Evolutionary conservation across 208 protist genomes (phyloP), one percentile per base, ranked within the genome.

Genomic region (Leishmania tarentolae): DNA sequence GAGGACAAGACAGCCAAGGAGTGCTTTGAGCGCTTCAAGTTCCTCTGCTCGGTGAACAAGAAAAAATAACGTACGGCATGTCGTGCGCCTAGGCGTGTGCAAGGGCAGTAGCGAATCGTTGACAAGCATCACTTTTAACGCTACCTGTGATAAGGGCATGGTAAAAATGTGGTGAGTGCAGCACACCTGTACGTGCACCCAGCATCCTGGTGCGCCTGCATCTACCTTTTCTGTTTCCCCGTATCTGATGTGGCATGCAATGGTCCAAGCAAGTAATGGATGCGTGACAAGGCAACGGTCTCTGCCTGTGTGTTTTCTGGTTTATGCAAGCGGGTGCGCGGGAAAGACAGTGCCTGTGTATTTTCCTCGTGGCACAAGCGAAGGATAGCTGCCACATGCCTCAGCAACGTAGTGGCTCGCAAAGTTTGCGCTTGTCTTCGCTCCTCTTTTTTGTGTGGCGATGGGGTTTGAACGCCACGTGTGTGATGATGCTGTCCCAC

Each of bases 1-100:
- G 90, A 97, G 2, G 95, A 93, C 17, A 99, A 99, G 91, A 97
- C 93, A 53, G 97, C 97, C 40, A 98, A 98, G 86, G 96, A 99
- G 81, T 99, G 98, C 85, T 96, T 99, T 74, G 95, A 96, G 46
- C 94, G 98, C 59, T 99, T 95, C 90, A 99, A 99, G 88, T 98
- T 97, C 78, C 87, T 99, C 50, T 98, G 96, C 80, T 83, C 89
- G 7, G 84, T 98, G n/a, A 98, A 98, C 79, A 95, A 96, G 75
- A 91, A 92, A 66, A 93, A 93, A 82, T 92, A 86, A 89, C 31
- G 42, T 35, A 11, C 69, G 44, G 47, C n/a, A 24, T 46, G n/a
- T 61, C 50, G 5, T 4, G 52, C 31, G 40, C 68, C 61, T 5
- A 4, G 11, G 61, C 15, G 61, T 9, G 31, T 68, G 61, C 61